phyloP scores from a whole-genome alignment of 1,284 basidiomycete genomes.

The Apiotrichum akiyoshidainum region DNA sequence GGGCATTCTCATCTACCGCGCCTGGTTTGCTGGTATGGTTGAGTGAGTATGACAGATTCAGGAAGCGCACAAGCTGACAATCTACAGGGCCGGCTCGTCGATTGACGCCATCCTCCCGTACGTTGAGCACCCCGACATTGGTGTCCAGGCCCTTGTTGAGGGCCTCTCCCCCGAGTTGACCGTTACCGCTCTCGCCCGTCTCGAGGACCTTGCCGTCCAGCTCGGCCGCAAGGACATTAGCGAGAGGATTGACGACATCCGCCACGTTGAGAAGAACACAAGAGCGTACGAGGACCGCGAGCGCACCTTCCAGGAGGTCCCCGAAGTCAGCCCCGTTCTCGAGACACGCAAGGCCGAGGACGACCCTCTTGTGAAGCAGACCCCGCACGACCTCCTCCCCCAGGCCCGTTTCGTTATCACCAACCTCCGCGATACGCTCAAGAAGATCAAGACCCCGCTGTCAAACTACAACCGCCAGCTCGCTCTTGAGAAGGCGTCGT shows the following conservation, averaged over 20 bases:
- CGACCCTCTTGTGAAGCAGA: neutral
- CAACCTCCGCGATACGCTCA: constrained; percentile 63
- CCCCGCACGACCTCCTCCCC: neutral
- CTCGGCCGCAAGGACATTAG: constrained; percentile 21
- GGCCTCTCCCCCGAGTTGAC: constrained; percentile 28
- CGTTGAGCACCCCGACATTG: constrained; percentile 20
- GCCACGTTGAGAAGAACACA: constrained; percentile 23
- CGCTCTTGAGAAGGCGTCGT: constrained; percentile 76
- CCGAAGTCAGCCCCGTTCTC: constrained; percentile 39
- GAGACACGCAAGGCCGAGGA: constrained; percentile 16
- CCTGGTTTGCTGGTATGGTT: constrained; percentile 41
- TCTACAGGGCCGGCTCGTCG: constrained; percentile 29
- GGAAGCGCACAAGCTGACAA: neutral
- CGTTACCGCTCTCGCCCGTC: constrained; percentile 30
- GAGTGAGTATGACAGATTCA: constrained; percentile 28
- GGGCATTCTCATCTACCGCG: constrained; percentile 47
- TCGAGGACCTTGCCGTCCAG: constrained; percentile 25
- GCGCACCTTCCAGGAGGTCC: constrained; percentile 23
- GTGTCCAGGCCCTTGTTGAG: constrained; percentile 21
- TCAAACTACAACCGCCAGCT: constrained; percentile 67
- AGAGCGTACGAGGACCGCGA: constrained; percentile 4
- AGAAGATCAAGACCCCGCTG: constrained; percentile 62
- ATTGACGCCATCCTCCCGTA: constrained; percentile 37
- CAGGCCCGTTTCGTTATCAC: constrained; percentile 57
- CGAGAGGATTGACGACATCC: constrained; percentile 25